A percentile compares a stretch with the other conserved stretches of the same genome.
These are phyloP conservation scores for Nicotiana otophora DNA, from an alignment of 257 asterid species.

Conservation along the genomic window DNA sequence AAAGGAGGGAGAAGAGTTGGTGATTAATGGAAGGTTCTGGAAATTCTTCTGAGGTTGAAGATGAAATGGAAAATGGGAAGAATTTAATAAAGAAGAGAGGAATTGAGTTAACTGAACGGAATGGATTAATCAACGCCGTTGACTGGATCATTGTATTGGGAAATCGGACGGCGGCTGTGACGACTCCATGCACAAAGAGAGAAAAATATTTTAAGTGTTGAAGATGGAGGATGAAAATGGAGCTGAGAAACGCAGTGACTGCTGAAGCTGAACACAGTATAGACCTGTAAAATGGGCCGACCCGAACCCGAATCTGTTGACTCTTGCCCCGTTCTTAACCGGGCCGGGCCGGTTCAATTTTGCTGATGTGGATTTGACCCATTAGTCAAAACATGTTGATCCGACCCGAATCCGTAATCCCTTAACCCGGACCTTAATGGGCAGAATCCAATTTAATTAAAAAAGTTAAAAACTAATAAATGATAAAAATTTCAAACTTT, in stretches of 20 bases:
- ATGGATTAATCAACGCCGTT: neutral
- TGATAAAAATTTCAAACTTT: no score
- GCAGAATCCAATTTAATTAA: no score
- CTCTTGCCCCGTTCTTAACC: no score
- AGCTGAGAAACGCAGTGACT: neutral
- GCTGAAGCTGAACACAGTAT: neutral
- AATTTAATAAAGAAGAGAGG: neutral
- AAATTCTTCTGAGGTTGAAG: neutral
- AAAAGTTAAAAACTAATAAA: no score
- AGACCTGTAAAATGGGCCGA: no score
- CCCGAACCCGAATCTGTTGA: no score
- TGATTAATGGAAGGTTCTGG: constrained; percentile 5
- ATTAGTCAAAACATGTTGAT: no score
- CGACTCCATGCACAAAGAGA: neutral
- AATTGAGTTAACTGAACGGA: neutral
- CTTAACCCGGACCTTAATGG: no score
- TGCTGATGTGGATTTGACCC: no score
- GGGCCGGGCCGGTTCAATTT: no score
- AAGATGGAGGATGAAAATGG: neutral
- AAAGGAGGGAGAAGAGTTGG: constrained; percentile 31
- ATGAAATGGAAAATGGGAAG: neutral
- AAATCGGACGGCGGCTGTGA: neutral
- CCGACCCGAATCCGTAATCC: no score
- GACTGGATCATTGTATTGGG: neutral
- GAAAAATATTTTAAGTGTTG: neutral